A percentile compares a stretch with the other conserved stretches of the same genome.
phyloP scores from a whole-genome alignment of 78 protist genomes.

The Dictyostelium purpureum region DNA sequence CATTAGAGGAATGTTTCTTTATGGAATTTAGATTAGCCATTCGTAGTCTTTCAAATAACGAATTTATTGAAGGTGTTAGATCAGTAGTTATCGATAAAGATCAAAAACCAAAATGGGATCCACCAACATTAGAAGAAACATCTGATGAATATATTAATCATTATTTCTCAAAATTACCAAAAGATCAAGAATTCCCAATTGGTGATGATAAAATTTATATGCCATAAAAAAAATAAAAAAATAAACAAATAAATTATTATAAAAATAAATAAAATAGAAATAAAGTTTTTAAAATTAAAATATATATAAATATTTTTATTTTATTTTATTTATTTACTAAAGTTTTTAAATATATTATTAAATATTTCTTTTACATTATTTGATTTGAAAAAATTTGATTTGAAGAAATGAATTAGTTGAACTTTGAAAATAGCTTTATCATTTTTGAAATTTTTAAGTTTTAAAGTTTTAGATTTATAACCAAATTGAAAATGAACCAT shows the following conservation, averaged over 20 bases:
- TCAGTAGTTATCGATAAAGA: slow-evolving; percentile 80
- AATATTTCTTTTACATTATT: too few species aligned
- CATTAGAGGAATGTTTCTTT: slow-evolving; percentile 43
- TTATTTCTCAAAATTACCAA: slow-evolving; percentile 65
- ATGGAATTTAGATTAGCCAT: slow-evolving; percentile 73
- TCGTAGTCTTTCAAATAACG: slow-evolving; percentile 23
- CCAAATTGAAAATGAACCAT: too few species aligned
- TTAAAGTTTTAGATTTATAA: too few species aligned
- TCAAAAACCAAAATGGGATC: slow-evolving; percentile 85
- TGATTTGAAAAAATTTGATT: too few species aligned
- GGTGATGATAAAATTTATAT: slow-evolving; percentile 21
- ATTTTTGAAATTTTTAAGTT: too few species aligned
- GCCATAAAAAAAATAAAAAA: background rate
- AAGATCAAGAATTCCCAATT: slow-evolving; percentile 58
- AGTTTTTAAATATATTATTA: too few species aligned
- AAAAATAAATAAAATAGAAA: background rate
- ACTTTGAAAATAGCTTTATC: too few species aligned
- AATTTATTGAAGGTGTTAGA: slow-evolving; percentile 81
- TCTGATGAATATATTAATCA: slow-evolving; percentile 69
- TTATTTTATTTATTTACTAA: too few species aligned
- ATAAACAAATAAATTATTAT: background rate
- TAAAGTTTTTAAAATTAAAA: too few species aligned
- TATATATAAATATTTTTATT: too few species aligned
- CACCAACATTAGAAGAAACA: slow-evolving; percentile 49
- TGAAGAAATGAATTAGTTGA: too few species aligned